These are phyloP conservation scores for Huntiella omanensis DNA, from an alignment of 2,329 filamentous ascomycete genomes.

Conservation along the genomic window DNA sequence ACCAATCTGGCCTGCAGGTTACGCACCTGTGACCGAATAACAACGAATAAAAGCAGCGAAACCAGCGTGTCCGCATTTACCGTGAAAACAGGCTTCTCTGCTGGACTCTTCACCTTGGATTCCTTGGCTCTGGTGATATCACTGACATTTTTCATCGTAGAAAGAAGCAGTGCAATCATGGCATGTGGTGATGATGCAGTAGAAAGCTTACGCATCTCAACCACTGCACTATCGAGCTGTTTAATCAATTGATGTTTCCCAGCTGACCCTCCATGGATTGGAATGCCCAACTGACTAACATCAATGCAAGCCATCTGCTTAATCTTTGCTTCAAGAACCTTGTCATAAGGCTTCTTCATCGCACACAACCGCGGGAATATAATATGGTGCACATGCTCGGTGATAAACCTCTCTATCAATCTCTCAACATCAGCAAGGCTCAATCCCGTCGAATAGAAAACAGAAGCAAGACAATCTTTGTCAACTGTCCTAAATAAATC, in stretches of 20 bases:
- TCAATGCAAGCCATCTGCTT: conserved; percentile 87
- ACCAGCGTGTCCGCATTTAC: conserved; percentile 81
- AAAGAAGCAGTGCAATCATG: conserved; percentile 66
- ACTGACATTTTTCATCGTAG: conserved; percentile 47
- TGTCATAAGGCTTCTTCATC: conserved; percentile 63
- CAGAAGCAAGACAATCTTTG: conserved; percentile 78
- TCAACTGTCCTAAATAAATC: conserved; percentile 92
- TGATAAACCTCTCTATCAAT: conserved; percentile 84
- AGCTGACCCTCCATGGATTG: conserved; percentile 56
- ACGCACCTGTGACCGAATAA: conserved; percentile 75
- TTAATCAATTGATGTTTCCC: conserved; percentile 68
- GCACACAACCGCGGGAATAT: conserved; percentile 68
- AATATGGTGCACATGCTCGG: conserved; percentile 80
- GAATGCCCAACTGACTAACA: conserved; percentile 82
- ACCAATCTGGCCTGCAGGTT: conserved; percentile 72
- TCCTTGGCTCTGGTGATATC: conserved; percentile 21
- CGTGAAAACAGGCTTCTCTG: conserved; percentile 38
- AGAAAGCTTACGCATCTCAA: conserved; percentile 74
- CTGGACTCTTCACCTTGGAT: conserved; percentile 19
- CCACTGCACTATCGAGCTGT: conserved; percentile 59
- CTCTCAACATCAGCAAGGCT: conserved; percentile 84
- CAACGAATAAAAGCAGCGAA: conserved; percentile 73
- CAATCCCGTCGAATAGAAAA: conserved; percentile 83
- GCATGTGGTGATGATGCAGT: conserved; percentile 65
- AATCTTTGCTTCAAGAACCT: conserved; percentile 76